Evolutionary conservation across 2,329 filamentous ascomycete genomes (phyloP).

Genomic region (Colletotrichum sp.): DNA sequence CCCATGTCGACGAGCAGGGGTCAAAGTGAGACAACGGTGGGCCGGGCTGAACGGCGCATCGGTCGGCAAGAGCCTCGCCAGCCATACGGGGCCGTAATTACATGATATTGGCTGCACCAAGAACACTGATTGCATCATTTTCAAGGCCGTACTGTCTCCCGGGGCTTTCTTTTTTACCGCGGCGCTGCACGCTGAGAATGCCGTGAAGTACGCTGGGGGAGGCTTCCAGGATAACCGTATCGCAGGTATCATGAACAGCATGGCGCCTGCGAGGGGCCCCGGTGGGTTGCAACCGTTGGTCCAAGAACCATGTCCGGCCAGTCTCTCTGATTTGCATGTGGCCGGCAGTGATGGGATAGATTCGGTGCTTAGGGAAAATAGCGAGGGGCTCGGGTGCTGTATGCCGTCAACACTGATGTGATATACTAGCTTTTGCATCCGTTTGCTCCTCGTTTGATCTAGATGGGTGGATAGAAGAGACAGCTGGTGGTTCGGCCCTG

Average conservation of each 20-base stretch:
- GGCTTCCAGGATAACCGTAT: background rate
- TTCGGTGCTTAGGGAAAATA: background rate
- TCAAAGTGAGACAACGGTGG: slow-evolving; percentile 21
- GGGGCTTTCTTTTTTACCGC: slow-evolving; percentile 8
- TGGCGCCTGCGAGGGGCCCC: background rate
- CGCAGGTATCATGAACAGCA: background rate
- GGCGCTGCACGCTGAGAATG: background rate
- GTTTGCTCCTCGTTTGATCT: background rate
- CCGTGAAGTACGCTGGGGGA: background rate
- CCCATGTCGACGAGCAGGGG: slow-evolving; percentile 26
- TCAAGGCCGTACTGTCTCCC: slow-evolving; percentile 1
- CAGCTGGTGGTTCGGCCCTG: background rate
- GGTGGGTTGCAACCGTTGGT: background rate
- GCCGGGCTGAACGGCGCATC: slow-evolving; percentile 23
- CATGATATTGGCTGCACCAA: slow-evolving; percentile 17
- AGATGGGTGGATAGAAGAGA: background rate
- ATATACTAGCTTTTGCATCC: background rate
- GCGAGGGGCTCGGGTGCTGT: background rate
- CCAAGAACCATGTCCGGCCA: background rate
- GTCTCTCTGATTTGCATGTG: background rate
- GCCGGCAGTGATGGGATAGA: background rate
- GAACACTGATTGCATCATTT: slow-evolving; percentile 21
- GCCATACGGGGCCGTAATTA: slow-evolving; percentile 16
- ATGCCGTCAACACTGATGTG: background rate
- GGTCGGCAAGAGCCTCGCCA: slow-evolving; percentile 26